These are phyloP conservation scores for Azolla pinnata DNA, from an alignment of 75 land plant species.

Conservation along the genomic window DNA sequence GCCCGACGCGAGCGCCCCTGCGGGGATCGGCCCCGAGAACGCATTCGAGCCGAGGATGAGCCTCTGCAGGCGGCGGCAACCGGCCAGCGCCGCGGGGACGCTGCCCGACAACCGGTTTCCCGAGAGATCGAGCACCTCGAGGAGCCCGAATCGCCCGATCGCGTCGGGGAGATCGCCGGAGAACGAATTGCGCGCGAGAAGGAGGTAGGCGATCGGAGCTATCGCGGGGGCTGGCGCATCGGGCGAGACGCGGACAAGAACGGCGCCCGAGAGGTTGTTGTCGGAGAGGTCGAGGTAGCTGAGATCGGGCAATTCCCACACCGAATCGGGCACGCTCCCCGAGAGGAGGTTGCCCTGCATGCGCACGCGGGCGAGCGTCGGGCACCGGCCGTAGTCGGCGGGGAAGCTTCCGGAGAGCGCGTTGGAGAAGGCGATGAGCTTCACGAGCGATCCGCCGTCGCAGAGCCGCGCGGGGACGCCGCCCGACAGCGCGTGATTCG, in stretches of 20 bases:
- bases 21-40: slow-evolving; percentile 49
- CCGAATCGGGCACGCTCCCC: slow-evolving; percentile 49
- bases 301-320: slow-evolving; percentile 62
- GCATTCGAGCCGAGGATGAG: slow-evolving; percentile 36
- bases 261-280: slow-evolving; percentile 52
- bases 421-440: slow-evolving; percentile 56
- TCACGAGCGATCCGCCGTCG: slow-evolving; percentile 36
- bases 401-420: slow-evolving; percentile 64
- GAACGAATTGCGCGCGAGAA: slow-evolving; percentile 42
- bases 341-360: slow-evolving; percentile 51
- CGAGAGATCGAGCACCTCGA: slow-evolving; percentile 29
- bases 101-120: slow-evolving; percentile 40
- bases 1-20: slow-evolving; percentile 25
- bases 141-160: slow-evolving; percentile 25
- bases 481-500: slow-evolving; percentile 39
- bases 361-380: slow-evolving; percentile 41
- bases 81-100: slow-evolving; percentile 37
- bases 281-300: slow-evolving; percentile 29
- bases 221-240: no score
- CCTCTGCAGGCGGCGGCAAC: slow-evolving; percentile 20
- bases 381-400: slow-evolving; percentile 50
- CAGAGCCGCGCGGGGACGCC: slow-evolving; percentile 59
- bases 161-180: slow-evolving; percentile 44
- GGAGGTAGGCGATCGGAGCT: no score
- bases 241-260: slow-evolving; percentile 30